These are phyloP conservation scores for Metarhizium rileyi DNA, from an alignment of 2,329 filamentous ascomycete species.

Conservation along the genomic window DNA sequence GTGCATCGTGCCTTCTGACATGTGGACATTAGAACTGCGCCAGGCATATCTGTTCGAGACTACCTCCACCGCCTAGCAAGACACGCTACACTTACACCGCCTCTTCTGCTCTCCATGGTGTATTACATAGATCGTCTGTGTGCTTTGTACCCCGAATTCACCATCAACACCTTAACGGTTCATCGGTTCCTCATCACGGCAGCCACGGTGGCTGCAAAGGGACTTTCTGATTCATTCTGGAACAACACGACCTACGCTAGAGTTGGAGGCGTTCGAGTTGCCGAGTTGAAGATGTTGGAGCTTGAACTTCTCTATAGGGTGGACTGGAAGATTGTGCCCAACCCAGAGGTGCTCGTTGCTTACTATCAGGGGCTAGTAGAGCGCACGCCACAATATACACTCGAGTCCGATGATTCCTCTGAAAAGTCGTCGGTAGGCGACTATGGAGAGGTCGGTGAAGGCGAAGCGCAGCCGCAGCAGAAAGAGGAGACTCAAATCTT, in stretches of 20 bases:
- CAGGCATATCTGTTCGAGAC: constrained; percentile 87
- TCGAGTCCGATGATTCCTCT: constrained; percentile 31
- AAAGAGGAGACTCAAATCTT: constrained; percentile 9
- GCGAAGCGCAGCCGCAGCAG: constrained; percentile 20
- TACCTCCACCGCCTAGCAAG: constrained; percentile 88
- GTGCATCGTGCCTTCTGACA: background rate
- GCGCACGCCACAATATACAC: constrained; percentile 44
- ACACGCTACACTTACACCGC: constrained; percentile 86
- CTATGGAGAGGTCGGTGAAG: constrained; percentile 19
- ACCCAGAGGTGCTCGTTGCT: constrained; percentile 84
- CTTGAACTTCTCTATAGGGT: constrained; percentile 87
- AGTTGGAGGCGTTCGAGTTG: constrained; percentile 83
- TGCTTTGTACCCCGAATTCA: constrained; percentile 85
- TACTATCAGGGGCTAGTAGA: constrained; percentile 86
- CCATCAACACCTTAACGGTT: constrained; percentile 90
- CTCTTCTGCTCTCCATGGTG: constrained; percentile 95
- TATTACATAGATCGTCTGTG: constrained; percentile 97
- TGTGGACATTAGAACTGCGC: constrained; percentile 39
- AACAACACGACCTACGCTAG: constrained; percentile 94
- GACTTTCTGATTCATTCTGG: constrained; percentile 94
- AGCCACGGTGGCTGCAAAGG: constrained; percentile 91
- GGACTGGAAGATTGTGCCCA: constrained; percentile 94
- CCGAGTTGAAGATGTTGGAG: constrained; percentile 83
- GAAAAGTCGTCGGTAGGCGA: constrained; percentile 7
- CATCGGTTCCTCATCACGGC: constrained; percentile 96